phyloP scores from a whole-genome alignment of 2,329 filamentous ascomycete genomes.

The Stachybotrys elegans region DNA sequence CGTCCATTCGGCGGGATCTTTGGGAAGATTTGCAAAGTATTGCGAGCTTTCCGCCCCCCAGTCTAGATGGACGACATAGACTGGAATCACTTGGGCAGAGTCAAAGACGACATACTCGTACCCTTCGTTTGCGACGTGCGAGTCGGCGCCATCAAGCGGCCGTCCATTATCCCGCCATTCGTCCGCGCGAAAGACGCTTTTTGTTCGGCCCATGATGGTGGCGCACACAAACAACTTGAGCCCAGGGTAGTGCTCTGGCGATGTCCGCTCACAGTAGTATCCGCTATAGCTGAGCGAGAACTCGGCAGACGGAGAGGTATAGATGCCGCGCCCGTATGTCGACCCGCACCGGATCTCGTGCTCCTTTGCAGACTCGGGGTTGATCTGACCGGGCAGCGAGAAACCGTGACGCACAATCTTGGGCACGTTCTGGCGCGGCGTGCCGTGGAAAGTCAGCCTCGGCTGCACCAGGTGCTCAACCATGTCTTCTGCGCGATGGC shows the following conservation, averaged over 20 bases:
- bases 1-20: conserved; percentile 9
- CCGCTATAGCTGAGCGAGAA: conserved; percentile 33
- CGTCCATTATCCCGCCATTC: conserved; percentile 19
- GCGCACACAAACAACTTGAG: conserved; percentile 40
- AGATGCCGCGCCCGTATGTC: conserved; percentile 36
- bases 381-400: conserved; percentile 22
- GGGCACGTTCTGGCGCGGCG: conserved; percentile 25
- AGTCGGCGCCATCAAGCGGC: conserved; percentile 24
- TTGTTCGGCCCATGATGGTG: conserved; percentile 36
- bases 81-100: conserved; percentile 35
- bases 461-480: conserved; percentile 30
- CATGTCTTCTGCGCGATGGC: conserved; percentile 19
- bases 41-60: conserved; percentile 26
- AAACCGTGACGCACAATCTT: conserved; percentile 41
- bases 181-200: conserved; percentile 20
- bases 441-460: conserved; percentile 35
- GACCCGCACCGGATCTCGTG: conserved; percentile 23
- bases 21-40: conserved; percentile 11
- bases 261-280: conserved; percentile 20
- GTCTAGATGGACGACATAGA: conserved; percentile 41
- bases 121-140: conserved; percentile 29
- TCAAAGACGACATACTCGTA: conserved; percentile 40
- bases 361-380: not conserved
- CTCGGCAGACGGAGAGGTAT: conserved; percentile 33
- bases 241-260: conserved; percentile 25